phyloP scores from a whole-genome alignment of 2,329 filamentous ascomycete species.

The Aureobasidium leucospermi region DNA sequence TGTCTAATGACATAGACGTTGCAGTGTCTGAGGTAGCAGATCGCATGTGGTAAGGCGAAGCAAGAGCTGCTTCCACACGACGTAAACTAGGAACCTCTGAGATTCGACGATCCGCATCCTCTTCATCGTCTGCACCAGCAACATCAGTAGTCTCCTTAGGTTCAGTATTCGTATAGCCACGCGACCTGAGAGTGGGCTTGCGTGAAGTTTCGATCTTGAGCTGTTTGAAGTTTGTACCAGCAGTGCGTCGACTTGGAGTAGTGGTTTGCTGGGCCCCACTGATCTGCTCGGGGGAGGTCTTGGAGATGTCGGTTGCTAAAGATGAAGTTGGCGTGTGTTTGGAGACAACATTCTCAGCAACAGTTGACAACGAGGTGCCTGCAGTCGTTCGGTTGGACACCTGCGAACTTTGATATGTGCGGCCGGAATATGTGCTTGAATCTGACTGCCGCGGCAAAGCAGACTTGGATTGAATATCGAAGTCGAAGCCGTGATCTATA shows the following conservation, averaged over 20 bases:
- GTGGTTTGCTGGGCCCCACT: neutral
- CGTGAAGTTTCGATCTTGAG: slow-evolving; percentile 77
- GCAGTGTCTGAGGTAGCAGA: slow-evolving; percentile 16
- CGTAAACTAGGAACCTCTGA: slow-evolving; percentile 15
- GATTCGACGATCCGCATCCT: slow-evolving; percentile 4
- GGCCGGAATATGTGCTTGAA: slow-evolving; percentile 69
- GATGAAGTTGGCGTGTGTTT: slow-evolving; percentile 7
- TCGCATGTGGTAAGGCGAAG: slow-evolving; percentile 13
- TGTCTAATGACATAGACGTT: slow-evolving; percentile 15
- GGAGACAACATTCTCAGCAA: slow-evolving; percentile 48
- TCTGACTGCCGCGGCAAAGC: slow-evolving; percentile 70
- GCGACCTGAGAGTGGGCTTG: slow-evolving; percentile 22
- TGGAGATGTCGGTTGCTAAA: neutral
- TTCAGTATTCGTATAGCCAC: slow-evolving; percentile 6
- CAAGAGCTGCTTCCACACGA: slow-evolving; percentile 7
- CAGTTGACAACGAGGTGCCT: slow-evolving; percentile 62
- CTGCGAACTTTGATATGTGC: slow-evolving; percentile 70
- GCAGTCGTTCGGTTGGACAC: slow-evolving; percentile 64
- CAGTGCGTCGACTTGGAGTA: slow-evolving; percentile 62
- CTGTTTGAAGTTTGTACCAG: slow-evolving; percentile 71
- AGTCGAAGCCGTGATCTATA: slow-evolving; percentile 67
- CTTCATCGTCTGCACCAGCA: neutral
- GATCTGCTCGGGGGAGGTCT: neutral
- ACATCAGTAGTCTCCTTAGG: neutral
- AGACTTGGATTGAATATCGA: slow-evolving; percentile 60